Base-by-base conservation (phyloP, 2,329 filamentous ascomycete genomes). In the Aspergillus glaucus region DNA sequence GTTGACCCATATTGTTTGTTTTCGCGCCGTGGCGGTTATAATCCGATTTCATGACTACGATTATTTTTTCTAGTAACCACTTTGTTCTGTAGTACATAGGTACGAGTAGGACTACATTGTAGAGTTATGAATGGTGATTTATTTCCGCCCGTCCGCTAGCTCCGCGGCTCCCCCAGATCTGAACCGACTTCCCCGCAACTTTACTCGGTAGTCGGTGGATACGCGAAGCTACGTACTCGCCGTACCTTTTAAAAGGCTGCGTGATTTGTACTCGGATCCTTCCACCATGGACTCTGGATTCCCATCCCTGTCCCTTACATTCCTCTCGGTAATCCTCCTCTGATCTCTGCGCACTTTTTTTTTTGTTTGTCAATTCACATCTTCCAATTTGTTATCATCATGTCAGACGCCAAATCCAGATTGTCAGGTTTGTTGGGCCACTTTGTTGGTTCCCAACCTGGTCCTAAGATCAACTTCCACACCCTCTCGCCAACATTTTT, bases 21-120 rank as follows among this genome's bases (percentile, higher is more conserved):
- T 28, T 68, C 65, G 63, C 61, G 59, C 66, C 65, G 66, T 66
- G 62, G 66, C 67, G 66, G 62, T 68, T 69, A 70, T 69, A 70
- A 70, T 67, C 62, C 68, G 66, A 67, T 63, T 62, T 59, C 60
- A 64, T 63, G 61, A 65, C 55, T 54, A 26, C 26, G 26, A 30
- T 30, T 12, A 3, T 12, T 14, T 4, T 22, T 22, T 22, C 22
- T 22, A 22, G 22, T 22, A 22, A 22, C 22, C 22, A 22, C 22
- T 22, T 22, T 22, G 22, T 15, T 15, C 15, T 15, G 15, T 15
- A 15, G 15, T 15, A 15, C 15, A 15, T 1, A 15, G 15, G 15
- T 15, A 15, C 15, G 15, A 15, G 15, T 15, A 15, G 15, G 15
- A 15, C 15, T 15, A 15, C 15, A 15, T 15, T 15, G 26, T 30